Evolutionary conservation across 179 eudicot genomes (phyloP).

Genomic region (Spinacia oleracea): DNA sequence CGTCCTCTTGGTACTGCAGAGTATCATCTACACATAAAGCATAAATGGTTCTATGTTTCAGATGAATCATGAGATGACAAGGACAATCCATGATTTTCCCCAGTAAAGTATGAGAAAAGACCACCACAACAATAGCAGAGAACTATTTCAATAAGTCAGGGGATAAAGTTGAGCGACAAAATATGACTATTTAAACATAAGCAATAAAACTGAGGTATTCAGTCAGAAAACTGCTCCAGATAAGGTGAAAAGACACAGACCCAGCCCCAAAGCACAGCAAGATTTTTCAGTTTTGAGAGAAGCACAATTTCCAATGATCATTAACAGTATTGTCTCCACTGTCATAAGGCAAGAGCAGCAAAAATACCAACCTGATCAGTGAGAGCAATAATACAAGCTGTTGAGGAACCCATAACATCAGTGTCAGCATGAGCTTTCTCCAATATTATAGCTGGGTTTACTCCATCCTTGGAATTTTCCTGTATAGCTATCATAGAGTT

Average conservation of each 20-base stretch:
- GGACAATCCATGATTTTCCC: neutral
- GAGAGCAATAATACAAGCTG: slow-evolving; percentile 53
- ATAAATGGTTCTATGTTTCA: neutral
- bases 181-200: neutral
- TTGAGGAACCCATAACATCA: slow-evolving; percentile 41
- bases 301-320: neutral
- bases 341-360: neutral
- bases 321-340: neutral
- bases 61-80: neutral
- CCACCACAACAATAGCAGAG: neutral
- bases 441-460: slow-evolving; percentile 43
- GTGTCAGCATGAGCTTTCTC: slow-evolving; percentile 49
- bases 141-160: neutral
- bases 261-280: slow-evolving; percentile 3
- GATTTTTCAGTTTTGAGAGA: neutral
- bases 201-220: neutral
- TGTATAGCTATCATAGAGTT: slow-evolving; percentile 40
- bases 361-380: slow-evolving; percentile 39
- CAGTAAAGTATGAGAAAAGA: neutral
- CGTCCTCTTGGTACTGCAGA: neutral
- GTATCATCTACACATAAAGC: neutral
- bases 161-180: no score
- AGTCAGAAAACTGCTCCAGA: neutral
- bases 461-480: slow-evolving; percentile 33
- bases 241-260: neutral